Percentiles rank a stretch among this genome's conserved stretches.
These are phyloP conservation scores for Tetrapisispora arboricola DNA, from an alignment of 805 yeast species.

Conservation along the genomic window DNA sequence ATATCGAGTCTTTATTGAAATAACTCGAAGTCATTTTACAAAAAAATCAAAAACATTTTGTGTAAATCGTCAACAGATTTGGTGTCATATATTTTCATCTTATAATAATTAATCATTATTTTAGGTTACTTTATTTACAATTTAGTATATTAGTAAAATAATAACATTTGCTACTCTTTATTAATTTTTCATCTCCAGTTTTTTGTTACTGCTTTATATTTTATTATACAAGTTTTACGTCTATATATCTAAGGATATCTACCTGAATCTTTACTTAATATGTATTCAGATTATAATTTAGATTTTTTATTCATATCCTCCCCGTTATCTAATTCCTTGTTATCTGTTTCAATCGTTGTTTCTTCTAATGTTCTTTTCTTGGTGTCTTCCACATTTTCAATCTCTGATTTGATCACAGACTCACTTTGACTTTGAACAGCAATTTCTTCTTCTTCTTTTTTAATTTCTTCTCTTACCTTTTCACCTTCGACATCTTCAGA, in stretches of 20 bases:
- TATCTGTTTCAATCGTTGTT: neutral
- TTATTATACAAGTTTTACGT: no score
- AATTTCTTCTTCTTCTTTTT: slow-evolving; percentile 7
- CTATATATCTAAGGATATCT: no score
- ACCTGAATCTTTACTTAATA: neutral
- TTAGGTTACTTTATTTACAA: no score
- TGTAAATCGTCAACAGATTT: no score
- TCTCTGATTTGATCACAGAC: slow-evolving; percentile 1
- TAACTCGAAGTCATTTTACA: neutral
- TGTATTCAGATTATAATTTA: neutral
- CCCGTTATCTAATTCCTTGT: neutral
- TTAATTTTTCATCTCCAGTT: no score
- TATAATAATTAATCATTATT: no score
- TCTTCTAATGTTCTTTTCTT: neutral
- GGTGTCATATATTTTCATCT: no score
- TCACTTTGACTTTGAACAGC: slow-evolving; percentile 4
- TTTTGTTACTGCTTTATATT: no score
- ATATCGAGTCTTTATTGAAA: slow-evolving; percentile 46
- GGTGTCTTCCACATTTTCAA: slow-evolving; percentile 1
- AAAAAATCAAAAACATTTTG: neutral
- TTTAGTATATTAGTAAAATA: no score
- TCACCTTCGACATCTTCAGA: slow-evolving; percentile 24
- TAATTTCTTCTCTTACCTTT: slow-evolving; percentile 16
- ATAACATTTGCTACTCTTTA: no score
- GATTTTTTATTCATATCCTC: slow-evolving; percentile 1